Evolutionary conservation across 2,329 filamentous ascomycete species (phyloP), one percentile per base, ranked within the genome.

Genomic region (Cadophora luteo-olivacea): DNA sequence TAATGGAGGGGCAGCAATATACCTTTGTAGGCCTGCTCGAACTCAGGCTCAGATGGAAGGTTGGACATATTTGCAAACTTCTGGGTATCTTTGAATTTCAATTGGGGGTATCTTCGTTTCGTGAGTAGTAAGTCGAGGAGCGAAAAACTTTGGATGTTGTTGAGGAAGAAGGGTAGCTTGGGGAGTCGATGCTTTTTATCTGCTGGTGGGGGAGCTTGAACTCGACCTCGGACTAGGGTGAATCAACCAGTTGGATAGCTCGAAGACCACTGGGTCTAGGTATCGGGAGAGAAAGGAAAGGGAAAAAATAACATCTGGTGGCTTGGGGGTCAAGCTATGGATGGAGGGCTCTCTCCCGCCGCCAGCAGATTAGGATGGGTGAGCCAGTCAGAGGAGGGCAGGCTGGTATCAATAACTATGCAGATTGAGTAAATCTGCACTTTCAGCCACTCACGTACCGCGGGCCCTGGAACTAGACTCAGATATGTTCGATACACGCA

Each of bases 1-100:
- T 25, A 33, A 33, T 36, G 52, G 61, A 55, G 52, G 68, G 66
- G 54, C n/a, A 67, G 25, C 3, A 19, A 49, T 86, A 78, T 84
- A 97, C 93, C 93, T 82, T 94, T 93, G 89, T 97, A 97, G 79
- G 95, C 95, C 89, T 98, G 95, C 89, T 97, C 90, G 85, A 98
- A 98, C 86, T 99, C 95, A 79, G 96, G 95, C 89, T 98, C 95
- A 73, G 85, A 84, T 64, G 92, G 89, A 78, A 96, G 87, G 85
- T 96, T 91, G 75, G 94, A 92, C 92, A 97, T 96, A 69, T 68
- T 74, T 66, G 64, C 7, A 33, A 63, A n/a, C 9, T 51, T 41
- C 41, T 36, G 58, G 67, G 51, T 67, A 62, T 66, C 61, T 36
- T 45, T 16, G n/a, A 33, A 51, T 65, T 29, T 48, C 36, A 33